Evolutionary conservation across 257 asterid genomes (phyloP), one percentile per base, ranked within the genome.

Genomic region (Solanum paucissectum): DNA sequence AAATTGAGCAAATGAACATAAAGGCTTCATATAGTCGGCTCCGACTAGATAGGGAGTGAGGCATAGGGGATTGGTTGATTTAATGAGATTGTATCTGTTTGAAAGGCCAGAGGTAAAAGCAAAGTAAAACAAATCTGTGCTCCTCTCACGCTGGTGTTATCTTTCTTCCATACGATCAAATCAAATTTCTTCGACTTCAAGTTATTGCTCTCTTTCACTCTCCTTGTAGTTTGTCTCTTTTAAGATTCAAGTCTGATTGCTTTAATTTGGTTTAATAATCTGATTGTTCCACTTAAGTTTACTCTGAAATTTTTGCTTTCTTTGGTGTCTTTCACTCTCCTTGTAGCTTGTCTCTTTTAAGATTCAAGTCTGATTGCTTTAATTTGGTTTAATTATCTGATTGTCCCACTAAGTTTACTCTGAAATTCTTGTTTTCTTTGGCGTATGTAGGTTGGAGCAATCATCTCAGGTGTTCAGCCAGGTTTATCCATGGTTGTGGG

Each of bases 401-500:
- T 37, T 71, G 60, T 34, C 68, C 86, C 76, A 69, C 64, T 36
- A 29, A 18, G 32, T 18, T 49, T 82, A 82, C 71, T 49, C 86
- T 49, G 71, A 36, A 46, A 66, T 82, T 64, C 83, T n/a, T 88
- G 87, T 34, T 10, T 84, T 86, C 69, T 42, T 75, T 46, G 88
- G 86, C 74, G 73, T 76, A 46, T 91, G 92, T 93, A 97, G 99
- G 94, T 96, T 90, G 98, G 92, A 90, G 98, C 98, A 44, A 96
- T 97, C 90, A 90, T 91, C 38, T 97, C 99, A 40, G 99, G 99
- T 58, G 89, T 95, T 93, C 99, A 97, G 88, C 99, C 99, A 44
- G 99, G 99, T 86, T 91, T 97, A 89, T 93, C 98, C 46, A 97
- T 96, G 99, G 99, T 97, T 89, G 99, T 97, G 37, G 99, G 99